Conservation (phyloP, 108 stramenopile species). For the Nitzschia inconspicua region DNA sequence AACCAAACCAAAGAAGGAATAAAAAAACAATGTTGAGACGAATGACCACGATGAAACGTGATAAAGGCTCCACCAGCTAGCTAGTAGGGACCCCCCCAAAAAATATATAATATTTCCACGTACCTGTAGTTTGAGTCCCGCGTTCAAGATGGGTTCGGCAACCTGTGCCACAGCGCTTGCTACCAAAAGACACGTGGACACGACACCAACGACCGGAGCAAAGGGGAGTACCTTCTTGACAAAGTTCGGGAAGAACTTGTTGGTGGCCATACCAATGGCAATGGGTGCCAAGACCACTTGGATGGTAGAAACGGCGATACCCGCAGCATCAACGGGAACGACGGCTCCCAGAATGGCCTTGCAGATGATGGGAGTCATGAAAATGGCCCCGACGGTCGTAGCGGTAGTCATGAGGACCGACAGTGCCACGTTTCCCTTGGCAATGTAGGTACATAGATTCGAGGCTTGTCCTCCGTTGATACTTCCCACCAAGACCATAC, state of each 20-base stretch:
- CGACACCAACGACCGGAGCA: slow-evolving; percentile 93
- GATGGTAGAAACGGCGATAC: slow-evolving; percentile 92
- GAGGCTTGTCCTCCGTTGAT: slow-evolving; percentile 98
- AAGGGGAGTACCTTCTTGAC: slow-evolving; percentile 91
- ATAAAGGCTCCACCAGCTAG: no score
- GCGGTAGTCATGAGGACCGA: slow-evolving; percentile 98
- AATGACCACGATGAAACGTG: no score
- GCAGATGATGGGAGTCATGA: slow-evolving; percentile 97
- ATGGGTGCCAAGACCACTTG: slow-evolving; percentile 98
- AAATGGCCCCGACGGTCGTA: slow-evolving; percentile 95
- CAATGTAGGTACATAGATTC: slow-evolving; percentile 97
- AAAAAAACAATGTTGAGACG: neutral
- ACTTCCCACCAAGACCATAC: slow-evolving; percentile 94
- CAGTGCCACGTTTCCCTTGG: slow-evolving; percentile 94
- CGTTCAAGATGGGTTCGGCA: slow-evolving; percentile 78
- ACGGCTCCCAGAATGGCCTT: slow-evolving; percentile 91
- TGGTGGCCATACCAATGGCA: slow-evolving; percentile 90
- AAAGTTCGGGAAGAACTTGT: slow-evolving; percentile 89
- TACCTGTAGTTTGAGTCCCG: slow-evolving; percentile 83
- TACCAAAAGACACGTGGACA: slow-evolving; percentile 94
- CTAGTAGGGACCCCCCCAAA: no score
- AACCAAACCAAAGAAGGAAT: neutral
- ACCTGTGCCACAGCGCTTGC: slow-evolving; percentile 95
- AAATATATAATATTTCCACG: no score
- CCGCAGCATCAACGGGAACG: slow-evolving; percentile 94